Base-by-base conservation (phyloP, 441 rosid species). In the Geranium incanum region DNA sequence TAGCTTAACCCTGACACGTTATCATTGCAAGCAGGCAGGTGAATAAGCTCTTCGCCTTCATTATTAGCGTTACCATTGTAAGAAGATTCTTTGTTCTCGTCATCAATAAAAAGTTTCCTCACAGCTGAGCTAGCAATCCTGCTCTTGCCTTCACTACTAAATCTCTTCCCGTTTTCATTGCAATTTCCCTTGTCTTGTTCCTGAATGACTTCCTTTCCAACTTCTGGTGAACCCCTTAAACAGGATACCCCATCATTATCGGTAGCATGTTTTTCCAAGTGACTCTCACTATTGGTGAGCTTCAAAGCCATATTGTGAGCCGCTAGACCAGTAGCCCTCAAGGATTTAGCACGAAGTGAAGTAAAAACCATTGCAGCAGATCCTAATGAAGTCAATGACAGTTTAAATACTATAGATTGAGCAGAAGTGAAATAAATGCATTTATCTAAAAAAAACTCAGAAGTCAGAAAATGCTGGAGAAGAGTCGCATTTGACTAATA, bases 1-100 rank as follows among this genome's bases (percentile, higher is more conserved):
- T 91, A 95, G 81, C 98, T 89, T 81, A 92, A 84, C 66, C 86
- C 89, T 18, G 84, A 87, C 50, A 80, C 55, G 37, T 71, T 74
- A 62, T 16, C 85, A 76, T 78, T 81, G 71, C 36, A 68, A 78
- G 52, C 33, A 55, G 77, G 78, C 60, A 66, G 68, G 69, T 77
- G 80, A 43, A 66, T 52, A 65, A 77, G 60, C 68, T 85, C 81
- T 65, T 75, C 78, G 68, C 78, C 81, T 76, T 75, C 81, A 63
- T 63, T 72, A 71, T 41, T n/a, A 67, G 72, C 70, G 50, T 72
- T 71, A 43, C 65, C 67, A 45, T 59, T 62, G 59, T 70, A 65
- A 57, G 77, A 38, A 83, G 43, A 57, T 69, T 41, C 68, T 70
- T 76, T 68, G 59, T 75, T 67, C 75, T 70, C 83, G 69, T 75